These are phyloP conservation scores for Platanthera guangdongensis DNA, from an alignment of 106 monocot species.

Conservation along the genomic window DNA sequence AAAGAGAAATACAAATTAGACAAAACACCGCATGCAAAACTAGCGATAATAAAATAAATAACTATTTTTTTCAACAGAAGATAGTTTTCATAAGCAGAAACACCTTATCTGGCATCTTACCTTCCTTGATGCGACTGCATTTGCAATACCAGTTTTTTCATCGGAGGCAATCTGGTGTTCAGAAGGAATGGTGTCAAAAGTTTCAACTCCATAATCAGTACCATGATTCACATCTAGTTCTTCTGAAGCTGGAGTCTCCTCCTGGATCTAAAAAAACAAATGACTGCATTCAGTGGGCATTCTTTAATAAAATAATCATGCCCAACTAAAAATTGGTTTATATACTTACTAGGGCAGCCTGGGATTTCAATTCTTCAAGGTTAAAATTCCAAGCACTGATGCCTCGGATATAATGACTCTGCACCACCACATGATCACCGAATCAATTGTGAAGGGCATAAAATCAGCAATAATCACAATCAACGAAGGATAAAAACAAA, in stretches of 20 bases:
- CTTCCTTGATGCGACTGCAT: constrained; percentile 22
- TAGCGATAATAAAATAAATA: neutral
- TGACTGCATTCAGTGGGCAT: neutral
- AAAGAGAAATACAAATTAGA: constrained; percentile 12
- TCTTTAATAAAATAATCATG: neutral
- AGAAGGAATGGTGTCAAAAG: neutral
- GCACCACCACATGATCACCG: constrained; percentile 1
- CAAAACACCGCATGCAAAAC: neutral
- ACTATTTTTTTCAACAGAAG: neutral
- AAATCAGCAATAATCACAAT: neutral
- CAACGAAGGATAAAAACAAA: neutral
- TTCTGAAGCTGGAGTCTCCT: constrained; percentile 29
- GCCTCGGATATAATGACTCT: constrained; percentile 86
- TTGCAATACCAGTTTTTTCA: constrained; percentile 17
- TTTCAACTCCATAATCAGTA: constrained; percentile 21
- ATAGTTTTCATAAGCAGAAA: neutral
- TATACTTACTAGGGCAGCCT: constrained; percentile 72
- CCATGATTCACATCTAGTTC: constrained; percentile 23
- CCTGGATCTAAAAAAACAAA: constrained; percentile 45
- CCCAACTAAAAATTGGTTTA: neutral
- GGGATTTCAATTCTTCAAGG: constrained; percentile 81
- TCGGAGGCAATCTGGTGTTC: constrained; percentile 15
- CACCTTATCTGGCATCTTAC: constrained; percentile 20
- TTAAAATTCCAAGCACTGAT: constrained; percentile 98
- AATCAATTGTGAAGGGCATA: neutral